Conservation (phyloP, 805 yeast species). For the Candida incommunis region DNA sequence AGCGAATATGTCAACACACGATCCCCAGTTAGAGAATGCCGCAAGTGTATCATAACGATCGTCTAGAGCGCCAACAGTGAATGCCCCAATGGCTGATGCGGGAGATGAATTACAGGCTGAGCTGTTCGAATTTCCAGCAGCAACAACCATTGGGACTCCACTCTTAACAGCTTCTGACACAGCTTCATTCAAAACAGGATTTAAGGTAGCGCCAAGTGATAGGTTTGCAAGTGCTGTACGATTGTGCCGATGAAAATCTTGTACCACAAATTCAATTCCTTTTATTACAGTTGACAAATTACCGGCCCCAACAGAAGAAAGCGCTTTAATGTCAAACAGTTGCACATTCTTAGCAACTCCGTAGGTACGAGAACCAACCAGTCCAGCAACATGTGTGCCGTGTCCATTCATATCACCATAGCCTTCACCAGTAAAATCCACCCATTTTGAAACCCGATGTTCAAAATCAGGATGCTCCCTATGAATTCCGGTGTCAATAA, state of each 20-base stretch:
- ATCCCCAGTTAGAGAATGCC: conserved; percentile 75
- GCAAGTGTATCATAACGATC: conserved; percentile 59
- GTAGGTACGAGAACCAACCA: conserved; percentile 61
- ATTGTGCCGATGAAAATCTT: conserved; percentile 12
- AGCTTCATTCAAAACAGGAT: conserved; percentile 56
- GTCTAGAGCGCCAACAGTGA: conserved; percentile 84
- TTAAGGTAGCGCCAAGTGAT: conserved; percentile 65
- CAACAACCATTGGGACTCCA: conserved; percentile 41
- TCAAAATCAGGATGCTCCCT: conserved; percentile 30
- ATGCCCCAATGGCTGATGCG: conserved; percentile 57
- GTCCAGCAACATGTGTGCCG: conserved; percentile 89
- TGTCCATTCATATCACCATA: conserved; percentile 70
- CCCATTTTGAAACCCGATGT: conserved; percentile 27
- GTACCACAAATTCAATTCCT: conserved; percentile 24
- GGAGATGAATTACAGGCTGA: conserved; percentile 78
- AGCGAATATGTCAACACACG: conserved; percentile 73
- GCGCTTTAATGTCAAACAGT: conserved; percentile 61
- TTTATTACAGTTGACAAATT: conserved; percentile 23
- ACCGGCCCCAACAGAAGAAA: conserved; percentile 58
- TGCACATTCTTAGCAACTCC: conserved; percentile 69
- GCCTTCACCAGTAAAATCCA: conserved; percentile 32
- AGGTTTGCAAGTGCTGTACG: conserved; percentile 56
- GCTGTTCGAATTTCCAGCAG: conserved; percentile 72
- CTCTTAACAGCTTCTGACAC: conserved; percentile 58
- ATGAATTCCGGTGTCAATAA: conserved; percentile 66